These are phyloP conservation scores for Alloascoidea hylecoeti DNA, from an alignment of 805 yeast genomes.

Conservation along the genomic window DNA sequence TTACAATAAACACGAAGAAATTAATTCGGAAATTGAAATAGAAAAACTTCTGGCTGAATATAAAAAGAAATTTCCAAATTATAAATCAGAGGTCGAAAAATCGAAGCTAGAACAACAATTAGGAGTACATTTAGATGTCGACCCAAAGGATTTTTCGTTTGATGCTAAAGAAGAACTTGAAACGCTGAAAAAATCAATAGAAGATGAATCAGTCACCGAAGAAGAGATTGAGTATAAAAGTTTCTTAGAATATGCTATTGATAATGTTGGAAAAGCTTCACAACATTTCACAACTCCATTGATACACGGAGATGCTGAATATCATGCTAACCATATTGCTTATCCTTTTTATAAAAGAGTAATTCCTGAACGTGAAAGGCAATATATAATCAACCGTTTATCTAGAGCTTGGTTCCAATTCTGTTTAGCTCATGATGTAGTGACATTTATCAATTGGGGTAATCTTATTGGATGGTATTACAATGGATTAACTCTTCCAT, in stretches of 20 bases:
- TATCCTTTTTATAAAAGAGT: conserved; percentile 1
- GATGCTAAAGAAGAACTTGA: neutral
- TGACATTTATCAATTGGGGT: conserved; percentile 16
- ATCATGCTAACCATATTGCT: neutral
- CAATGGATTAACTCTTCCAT: conserved; percentile 35
- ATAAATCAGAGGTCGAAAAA: neutral
- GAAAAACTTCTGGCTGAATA: neutral
- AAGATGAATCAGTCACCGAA: neutral
- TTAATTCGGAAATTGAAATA: neutral
- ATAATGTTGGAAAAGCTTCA: neutral
- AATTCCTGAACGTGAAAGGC: neutral
- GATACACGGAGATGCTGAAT: neutral
- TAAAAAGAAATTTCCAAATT: neutral
- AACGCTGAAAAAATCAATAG: neutral
- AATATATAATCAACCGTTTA: neutral
- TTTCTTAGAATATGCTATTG: neutral
- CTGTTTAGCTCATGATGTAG: neutral
- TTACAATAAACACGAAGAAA: neutral
- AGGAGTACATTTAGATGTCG: neutral
- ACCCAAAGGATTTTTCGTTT: neutral
- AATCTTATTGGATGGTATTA: conserved; percentile 33
- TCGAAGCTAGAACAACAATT: neutral
- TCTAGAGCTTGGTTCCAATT: neutral
- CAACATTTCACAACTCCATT: neutral
- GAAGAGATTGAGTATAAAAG: neutral